phyloP scores from a whole-genome alignment of 495 filamentous ascomycete genomes.

The Podospora tetraspora region DNA sequence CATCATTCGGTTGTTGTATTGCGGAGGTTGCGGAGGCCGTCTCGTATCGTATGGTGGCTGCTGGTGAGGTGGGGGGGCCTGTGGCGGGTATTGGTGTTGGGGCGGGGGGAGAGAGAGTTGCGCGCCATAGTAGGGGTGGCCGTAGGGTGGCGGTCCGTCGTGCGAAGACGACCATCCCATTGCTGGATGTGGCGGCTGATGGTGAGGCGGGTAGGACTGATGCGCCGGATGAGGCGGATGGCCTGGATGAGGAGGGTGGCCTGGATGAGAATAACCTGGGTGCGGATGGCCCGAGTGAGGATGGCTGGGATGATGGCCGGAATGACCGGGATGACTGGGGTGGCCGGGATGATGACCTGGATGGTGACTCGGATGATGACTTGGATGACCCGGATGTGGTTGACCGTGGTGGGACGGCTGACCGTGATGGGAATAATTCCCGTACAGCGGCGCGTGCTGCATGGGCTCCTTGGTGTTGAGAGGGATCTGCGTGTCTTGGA shows the following conservation, averaged over 20 bases:
- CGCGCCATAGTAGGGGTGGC: constrained; percentile 31
- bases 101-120: constrained; percentile 17
- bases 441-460: constrained; percentile 36
- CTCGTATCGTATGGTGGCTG: constrained; percentile 9
- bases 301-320: constrained; percentile 46
- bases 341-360: constrained; percentile 27
- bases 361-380: constrained; percentile 43
- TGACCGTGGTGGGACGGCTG: constrained; percentile 37
- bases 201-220: neutral
- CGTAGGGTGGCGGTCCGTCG: constrained; percentile 38
- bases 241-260: constrained; percentile 38
- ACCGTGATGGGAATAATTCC: neutral
- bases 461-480: constrained; percentile 44
- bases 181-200: constrained; percentile 39
- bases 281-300: constrained; percentile 31
- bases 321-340: neutral
- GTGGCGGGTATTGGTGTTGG: constrained; percentile 10
- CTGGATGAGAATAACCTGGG: too few relatives aligned
- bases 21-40: neutral
- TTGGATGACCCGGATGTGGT: constrained; percentile 25
- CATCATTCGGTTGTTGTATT: neutral
- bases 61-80: constrained; percentile 10
- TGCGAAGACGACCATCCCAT: constrained; percentile 62
- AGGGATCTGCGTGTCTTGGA: constrained; percentile 65
- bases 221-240: constrained; percentile 12